phyloP scores from a whole-genome alignment of 176 grass and related monocot species.

The Rhipidocladum racemiflorum region DNA sequence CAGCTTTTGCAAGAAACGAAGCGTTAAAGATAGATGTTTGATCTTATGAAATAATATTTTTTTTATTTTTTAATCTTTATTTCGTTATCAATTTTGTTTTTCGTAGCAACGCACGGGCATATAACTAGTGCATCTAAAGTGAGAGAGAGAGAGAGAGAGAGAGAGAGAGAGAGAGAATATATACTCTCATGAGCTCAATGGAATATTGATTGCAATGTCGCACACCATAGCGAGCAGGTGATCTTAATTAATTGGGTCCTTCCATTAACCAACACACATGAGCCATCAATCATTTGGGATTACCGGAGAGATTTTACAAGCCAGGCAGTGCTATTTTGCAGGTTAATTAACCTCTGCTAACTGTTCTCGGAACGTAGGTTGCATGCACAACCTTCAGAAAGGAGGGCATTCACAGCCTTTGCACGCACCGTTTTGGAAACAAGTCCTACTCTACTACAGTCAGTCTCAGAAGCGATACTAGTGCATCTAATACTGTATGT shows the following conservation, averaged over 20 bases:
- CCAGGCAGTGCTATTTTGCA: background rate
- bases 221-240: background rate
- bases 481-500: background rate
- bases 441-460: slow-evolving; percentile 2
- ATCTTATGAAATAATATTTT: too few relatives aligned
- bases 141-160: background rate
- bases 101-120: too few relatives aligned
- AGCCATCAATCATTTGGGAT: background rate
- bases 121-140: background rate
- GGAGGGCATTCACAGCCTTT: background rate
- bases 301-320: background rate
- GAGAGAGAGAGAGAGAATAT: too few relatives aligned
- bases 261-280: background rate
- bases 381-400: slow-evolving; percentile 4
- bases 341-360: too few relatives aligned
- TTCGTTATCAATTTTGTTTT: too few relatives aligned
- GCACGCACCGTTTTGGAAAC: background rate
- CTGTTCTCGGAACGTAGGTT: too few relatives aligned
- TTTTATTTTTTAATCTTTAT: too few relatives aligned
- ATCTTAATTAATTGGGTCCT: background rate
- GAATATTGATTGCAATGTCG: slow-evolving; percentile 6
- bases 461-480: background rate
- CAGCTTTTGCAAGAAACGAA: too few relatives aligned
- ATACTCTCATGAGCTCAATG: background rate
- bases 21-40: too few relatives aligned